Evolutionary conservation across 805 yeast species (phyloP).

Genomic region (Starmerella sirachaensis): DNA sequence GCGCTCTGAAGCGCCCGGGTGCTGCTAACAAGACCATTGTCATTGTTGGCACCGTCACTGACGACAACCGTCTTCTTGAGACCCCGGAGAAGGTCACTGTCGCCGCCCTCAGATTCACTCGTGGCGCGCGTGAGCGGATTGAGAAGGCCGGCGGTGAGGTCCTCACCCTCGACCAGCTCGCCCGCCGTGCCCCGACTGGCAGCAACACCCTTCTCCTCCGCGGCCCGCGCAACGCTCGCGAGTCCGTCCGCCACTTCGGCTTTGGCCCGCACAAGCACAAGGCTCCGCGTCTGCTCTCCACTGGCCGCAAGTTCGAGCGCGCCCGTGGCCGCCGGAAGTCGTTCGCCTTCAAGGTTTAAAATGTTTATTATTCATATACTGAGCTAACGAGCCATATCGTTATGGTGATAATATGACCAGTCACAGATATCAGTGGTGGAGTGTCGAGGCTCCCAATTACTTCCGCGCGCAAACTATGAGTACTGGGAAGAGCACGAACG

Average conservation of each 20-base stretch:
- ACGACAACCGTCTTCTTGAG: conserved; percentile 85
- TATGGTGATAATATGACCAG: no score
- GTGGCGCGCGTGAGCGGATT: conserved; percentile 96
- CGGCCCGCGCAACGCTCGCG: conserved; percentile 99
- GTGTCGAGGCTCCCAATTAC: no score
- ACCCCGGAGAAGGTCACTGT: conserved; percentile 88
- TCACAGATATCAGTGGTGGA: no score
- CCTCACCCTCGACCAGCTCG: conserved; percentile 98
- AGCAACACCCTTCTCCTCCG: conserved; percentile 94
- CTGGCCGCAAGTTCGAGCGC: conserved; percentile 99
- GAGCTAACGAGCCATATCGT: no score
- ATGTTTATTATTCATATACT: conserved; percentile 13
- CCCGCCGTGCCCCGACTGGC: conserved; percentile 98
- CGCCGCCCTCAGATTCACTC: conserved; percentile 99
- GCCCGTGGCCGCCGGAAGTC: conserved; percentile 99
- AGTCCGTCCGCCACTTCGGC: conserved; percentile 99
- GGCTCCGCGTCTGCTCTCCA: conserved; percentile 96
- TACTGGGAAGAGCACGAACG: no score
- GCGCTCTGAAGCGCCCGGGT: conserved; percentile 72
- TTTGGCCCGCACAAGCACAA: conserved; percentile 99
- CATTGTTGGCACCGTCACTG: conserved; percentile 98
- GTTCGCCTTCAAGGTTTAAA: conserved; percentile 99
- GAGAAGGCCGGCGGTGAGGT: conserved; percentile 99
- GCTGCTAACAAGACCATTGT: conserved; percentile 86
- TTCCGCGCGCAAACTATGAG: no score